phyloP scores from a whole-genome alignment of 805 yeast genomes.

The Candida argentea region DNA sequence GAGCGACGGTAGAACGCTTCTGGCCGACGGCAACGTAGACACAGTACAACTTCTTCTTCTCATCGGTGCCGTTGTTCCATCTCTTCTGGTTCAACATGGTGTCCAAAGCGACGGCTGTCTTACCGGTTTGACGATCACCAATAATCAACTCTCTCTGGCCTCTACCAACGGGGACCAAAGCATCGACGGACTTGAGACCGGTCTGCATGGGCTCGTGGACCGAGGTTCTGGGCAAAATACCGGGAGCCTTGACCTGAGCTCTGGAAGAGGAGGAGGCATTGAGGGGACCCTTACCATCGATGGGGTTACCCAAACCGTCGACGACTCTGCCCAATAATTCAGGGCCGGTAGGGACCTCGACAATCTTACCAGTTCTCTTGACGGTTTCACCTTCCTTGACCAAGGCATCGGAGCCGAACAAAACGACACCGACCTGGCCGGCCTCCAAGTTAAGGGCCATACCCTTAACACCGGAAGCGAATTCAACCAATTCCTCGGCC shows the following conservation, averaged over 20 bases:
- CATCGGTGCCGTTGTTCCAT: conserved; percentile 94
- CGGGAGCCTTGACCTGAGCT: conserved; percentile 99
- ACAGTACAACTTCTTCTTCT: conserved; percentile 97
- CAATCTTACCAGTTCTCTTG: conserved; percentile 99
- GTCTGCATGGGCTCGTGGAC: conserved; percentile 99
- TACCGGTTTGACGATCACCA: conserved; percentile 99
- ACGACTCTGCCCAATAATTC: conserved; percentile 98
- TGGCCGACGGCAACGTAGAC: conserved; percentile 99
- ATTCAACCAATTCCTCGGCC: conserved; percentile 99
- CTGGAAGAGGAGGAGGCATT: conserved; percentile 74
- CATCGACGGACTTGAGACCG: conserved; percentile 98
- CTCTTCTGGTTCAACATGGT: conserved; percentile 98
- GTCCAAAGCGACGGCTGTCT: conserved; percentile 98
- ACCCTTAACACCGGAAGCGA: conserved; percentile 99
- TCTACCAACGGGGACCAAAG: conserved; percentile 99
- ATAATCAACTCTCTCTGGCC: conserved; percentile 99
- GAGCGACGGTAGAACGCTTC: conserved; percentile 99
- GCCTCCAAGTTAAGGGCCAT: conserved; percentile 99
- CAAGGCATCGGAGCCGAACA: conserved; percentile 97
- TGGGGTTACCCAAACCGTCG: conserved; percentile 98
- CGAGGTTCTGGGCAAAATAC: conserved; percentile 98
- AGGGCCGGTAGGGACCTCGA: conserved; percentile 98
- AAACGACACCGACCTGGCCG: conserved; percentile 99
- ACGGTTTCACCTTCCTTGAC: conserved; percentile 99
- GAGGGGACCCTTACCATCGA: conserved; percentile 99